A percentile compares a stretch with the other conserved stretches of the same genome.
Evolutionary conservation across 805 yeast genomes (phyloP).

Genomic region (Metschnikowia corniflorae): DNA sequence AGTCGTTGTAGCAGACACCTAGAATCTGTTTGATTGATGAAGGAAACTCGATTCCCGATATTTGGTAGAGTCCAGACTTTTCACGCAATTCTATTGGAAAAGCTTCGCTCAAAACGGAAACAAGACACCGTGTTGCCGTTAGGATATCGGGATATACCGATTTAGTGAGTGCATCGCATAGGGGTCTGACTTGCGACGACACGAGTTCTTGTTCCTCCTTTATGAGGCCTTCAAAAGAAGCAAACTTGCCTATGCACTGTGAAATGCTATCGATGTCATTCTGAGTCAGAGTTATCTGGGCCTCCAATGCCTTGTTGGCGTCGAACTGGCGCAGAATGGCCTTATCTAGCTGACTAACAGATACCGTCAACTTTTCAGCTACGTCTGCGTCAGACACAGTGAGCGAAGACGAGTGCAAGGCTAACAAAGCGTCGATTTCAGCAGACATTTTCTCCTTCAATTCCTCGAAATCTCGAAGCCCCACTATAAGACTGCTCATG

Average conservation of each 20-base stretch:
- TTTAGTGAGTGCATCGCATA: constrained; percentile 22
- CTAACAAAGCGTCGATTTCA: constrained; percentile 18
- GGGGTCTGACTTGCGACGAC: constrained; percentile 26
- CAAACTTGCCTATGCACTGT: constrained; percentile 17
- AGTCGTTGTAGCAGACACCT: constrained; percentile 25
- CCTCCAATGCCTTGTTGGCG: constrained; percentile 22
- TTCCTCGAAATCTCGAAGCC: constrained; percentile 25
- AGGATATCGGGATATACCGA: constrained; percentile 24
- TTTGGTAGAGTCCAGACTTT: constrained; percentile 23
- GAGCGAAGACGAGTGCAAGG: background rate
- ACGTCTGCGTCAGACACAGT: background rate
- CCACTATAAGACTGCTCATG: constrained; percentile 11
- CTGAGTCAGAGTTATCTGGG: constrained; percentile 23
- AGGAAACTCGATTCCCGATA: constrained; percentile 37
- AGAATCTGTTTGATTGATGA: constrained; percentile 28
- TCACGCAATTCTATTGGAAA: constrained; percentile 25
- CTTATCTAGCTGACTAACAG: constrained; percentile 5
- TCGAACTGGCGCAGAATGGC: constrained; percentile 20
- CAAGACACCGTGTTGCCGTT: constrained; percentile 13
- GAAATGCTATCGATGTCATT: constrained; percentile 20
- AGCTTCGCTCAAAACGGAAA: constrained; percentile 21
- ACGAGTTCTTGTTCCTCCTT: constrained; percentile 24
- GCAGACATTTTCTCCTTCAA: constrained; percentile 22
- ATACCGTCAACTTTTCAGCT: background rate
- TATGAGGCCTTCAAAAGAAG: constrained; percentile 16